These are phyloP conservation scores for Citrus medica DNA, from an alignment of 345 rosid species.

Conservation along the genomic window DNA sequence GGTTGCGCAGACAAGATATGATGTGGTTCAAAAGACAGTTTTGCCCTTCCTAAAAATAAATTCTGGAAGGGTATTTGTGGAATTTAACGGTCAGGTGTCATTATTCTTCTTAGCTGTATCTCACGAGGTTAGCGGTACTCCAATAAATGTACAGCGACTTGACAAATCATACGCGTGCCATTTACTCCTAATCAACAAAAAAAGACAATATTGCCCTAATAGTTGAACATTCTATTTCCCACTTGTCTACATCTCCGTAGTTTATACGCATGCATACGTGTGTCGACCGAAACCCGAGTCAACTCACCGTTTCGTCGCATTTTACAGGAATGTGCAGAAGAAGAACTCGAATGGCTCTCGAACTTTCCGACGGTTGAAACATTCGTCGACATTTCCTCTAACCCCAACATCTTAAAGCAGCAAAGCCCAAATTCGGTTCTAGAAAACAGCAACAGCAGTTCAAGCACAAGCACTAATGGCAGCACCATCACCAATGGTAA, in stretches of 20 bases:
- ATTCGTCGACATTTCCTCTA: slow-evolving; percentile 34
- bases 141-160: slow-evolving; percentile 30
- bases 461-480: slow-evolving; percentile 29
- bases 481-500: slow-evolving; percentile 25
- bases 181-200: neutral
- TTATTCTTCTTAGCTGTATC: slow-evolving; percentile 50
- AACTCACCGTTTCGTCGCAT: neutral
- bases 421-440: slow-evolving; percentile 66
- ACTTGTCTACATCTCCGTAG: neutral
- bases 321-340: slow-evolving; percentile 57
- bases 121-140: slow-evolving; percentile 37
- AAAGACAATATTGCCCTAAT: slow-evolving; percentile 7
- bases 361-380: slow-evolving; percentile 71
- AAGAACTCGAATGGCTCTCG: slow-evolving; percentile 81
- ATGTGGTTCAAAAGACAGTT: slow-evolving; percentile 27
- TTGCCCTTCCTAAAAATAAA: slow-evolving; percentile 20
- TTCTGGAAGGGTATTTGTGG: slow-evolving; percentile 32
- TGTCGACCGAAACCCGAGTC: neutral
- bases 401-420: slow-evolving; percentile 35
- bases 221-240: neutral
- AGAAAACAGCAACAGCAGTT: slow-evolving; percentile 50
- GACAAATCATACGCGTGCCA: slow-evolving; percentile 19
- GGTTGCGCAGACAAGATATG: slow-evolving; percentile 15
- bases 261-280: neutral
- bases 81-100: slow-evolving; percentile 8